These are phyloP conservation scores for Lactarius psammicola DNA, from an alignment of 768 basidiomycete species.

Conservation along the genomic window DNA sequence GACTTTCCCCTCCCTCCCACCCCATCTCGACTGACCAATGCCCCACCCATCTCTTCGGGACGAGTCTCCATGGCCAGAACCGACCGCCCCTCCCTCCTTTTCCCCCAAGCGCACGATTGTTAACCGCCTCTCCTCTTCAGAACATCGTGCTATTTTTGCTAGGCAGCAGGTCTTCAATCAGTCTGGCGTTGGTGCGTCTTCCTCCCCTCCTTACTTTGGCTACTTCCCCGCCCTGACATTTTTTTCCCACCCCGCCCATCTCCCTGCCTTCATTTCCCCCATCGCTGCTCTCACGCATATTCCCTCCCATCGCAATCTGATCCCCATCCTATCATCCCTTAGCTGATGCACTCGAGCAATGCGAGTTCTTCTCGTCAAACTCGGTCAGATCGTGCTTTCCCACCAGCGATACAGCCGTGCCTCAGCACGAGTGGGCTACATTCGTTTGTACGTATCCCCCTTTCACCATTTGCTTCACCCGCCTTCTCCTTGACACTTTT, in stretches of 20 bases:
- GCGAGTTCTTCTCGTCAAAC: constrained; percentile 63
- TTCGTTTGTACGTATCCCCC: constrained; percentile 68
- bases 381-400: constrained; percentile 79
- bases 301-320: constrained; percentile 4
- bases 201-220: background rate
- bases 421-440: constrained; percentile 73
- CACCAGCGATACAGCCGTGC: constrained; percentile 47
- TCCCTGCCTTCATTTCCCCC: background rate
- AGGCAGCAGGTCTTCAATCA: constrained; percentile 29
- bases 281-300: constrained; percentile 11
- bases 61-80: constrained; percentile 46
- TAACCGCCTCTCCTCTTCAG: background rate
- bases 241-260: constrained; percentile 7
- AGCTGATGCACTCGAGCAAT: constrained; percentile 46
- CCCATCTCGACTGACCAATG: constrained; percentile 36
- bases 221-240: background rate
- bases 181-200: constrained; percentile 26
- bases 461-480: constrained; percentile 22
- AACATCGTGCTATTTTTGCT: constrained; percentile 22
- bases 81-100: constrained; percentile 39
- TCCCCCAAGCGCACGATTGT: constrained; percentile 26
- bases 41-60: constrained; percentile 34
- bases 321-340: constrained; percentile 19
- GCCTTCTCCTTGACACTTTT: constrained; percentile 19
- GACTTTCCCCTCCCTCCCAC: constrained; percentile 19